A percentile compares a stretch with the other conserved stretches of the same genome.
Conservation (phyloP, 2,329 filamentous ascomycete species). For the Beauveria medogensis region DNA sequence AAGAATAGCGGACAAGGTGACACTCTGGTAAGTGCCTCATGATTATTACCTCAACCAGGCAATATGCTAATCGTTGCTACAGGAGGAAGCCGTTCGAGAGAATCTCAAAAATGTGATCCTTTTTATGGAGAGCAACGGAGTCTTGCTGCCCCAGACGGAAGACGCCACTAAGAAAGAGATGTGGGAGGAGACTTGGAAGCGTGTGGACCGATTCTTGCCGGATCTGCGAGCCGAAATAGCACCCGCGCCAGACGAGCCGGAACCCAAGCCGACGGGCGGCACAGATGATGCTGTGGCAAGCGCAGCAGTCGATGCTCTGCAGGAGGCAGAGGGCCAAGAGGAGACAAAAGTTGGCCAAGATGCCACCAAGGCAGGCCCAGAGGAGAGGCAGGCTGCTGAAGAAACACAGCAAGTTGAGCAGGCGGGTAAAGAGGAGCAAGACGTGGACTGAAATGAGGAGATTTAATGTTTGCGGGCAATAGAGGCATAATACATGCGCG, state of each 20-base stretch:
- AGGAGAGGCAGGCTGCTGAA: not conserved
- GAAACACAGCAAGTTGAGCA: not conserved
- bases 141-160: constrained; percentile 62
- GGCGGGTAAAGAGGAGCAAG: not conserved
- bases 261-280: not conserved
- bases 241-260: constrained; percentile 4
- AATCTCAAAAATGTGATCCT: constrained; percentile 93
- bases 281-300: not conserved
- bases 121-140: constrained; percentile 87
- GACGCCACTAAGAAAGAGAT: constrained; percentile 47
- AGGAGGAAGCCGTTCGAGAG: constrained; percentile 94
- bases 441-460: constrained; percentile 3
- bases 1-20: constrained; percentile 95
- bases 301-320: not conserved
- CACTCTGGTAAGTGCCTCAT: constrained; percentile 57
- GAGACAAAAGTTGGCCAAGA: not conserved
- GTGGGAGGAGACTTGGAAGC: constrained; percentile 57
- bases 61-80: constrained; percentile 13
- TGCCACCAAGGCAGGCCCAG: not conserved
- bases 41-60: not conserved
- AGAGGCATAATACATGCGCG: not conserved
- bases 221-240: constrained; percentile 35
- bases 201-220: constrained; percentile 57
- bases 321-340: not conserved
- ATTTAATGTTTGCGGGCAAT: not conserved